These are phyloP conservation scores for Aspergillus incahuasiensis DNA, from an alignment of 495 filamentous ascomycete species.

Conservation along the genomic window DNA sequence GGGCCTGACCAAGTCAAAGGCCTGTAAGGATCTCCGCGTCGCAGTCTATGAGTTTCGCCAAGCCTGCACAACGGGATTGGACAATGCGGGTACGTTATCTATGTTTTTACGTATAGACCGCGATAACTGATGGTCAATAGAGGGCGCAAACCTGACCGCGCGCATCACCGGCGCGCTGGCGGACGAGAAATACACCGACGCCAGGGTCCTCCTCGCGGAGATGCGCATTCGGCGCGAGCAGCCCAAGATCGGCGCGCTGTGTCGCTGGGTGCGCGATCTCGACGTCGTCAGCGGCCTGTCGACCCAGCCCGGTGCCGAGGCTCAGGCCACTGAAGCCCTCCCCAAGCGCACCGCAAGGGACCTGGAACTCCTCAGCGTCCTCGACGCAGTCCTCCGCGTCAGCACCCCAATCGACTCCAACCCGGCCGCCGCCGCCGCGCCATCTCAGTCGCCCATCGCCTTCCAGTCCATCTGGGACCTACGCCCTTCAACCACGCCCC, in stretches of 20 bases:
- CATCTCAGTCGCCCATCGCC: slow-evolving; percentile 31
- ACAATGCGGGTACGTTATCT: slow-evolving; percentile 26
- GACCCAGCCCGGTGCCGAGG: slow-evolving; percentile 30
- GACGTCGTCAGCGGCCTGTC: slow-evolving; percentile 39
- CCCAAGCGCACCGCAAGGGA: too few species aligned
- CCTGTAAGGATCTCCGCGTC: slow-evolving; percentile 35
- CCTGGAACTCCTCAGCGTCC: too few species aligned
- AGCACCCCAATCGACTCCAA: too few species aligned
- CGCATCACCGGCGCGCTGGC: slow-evolving; percentile 34
- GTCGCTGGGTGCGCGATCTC: slow-evolving; percentile 38
- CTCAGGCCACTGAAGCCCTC: neutral
- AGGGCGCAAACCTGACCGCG: slow-evolving; percentile 36
- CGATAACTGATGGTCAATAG: slow-evolving; percentile 14
- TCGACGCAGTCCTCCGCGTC: too few species aligned
- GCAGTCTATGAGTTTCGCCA: slow-evolving; percentile 39
- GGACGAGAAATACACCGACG: slow-evolving; percentile 34
- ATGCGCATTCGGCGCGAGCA: slow-evolving; percentile 35
- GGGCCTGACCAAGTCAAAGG: slow-evolving; percentile 34
- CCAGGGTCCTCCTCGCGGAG: slow-evolving; percentile 33
- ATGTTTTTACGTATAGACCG: neutral
- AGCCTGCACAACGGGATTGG: slow-evolving; percentile 35
- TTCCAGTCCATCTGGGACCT: slow-evolving; percentile 40
- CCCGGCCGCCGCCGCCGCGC: slow-evolving; percentile 19
- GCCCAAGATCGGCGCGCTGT: slow-evolving; percentile 37
- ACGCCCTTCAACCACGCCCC: slow-evolving; percentile 23